phyloP scores from a whole-genome alignment of 2,329 filamentous ascomycete genomes.

The Amylocarpus encephaloides region DNA sequence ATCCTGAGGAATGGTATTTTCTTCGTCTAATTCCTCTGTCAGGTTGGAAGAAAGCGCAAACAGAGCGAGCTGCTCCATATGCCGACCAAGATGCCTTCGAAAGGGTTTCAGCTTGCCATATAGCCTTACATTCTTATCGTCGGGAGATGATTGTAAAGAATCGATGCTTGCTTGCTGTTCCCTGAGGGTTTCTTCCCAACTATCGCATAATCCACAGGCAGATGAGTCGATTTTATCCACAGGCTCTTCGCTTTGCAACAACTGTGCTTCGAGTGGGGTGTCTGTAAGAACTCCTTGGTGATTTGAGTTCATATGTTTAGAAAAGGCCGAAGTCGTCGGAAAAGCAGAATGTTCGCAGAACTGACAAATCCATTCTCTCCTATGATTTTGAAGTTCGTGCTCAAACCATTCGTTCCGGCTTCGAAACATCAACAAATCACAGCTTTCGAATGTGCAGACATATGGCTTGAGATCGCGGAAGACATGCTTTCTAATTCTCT shows the following conservation, averaged over 20 bases:
- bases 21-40: no score
- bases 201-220: conserved; percentile 31
- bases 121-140: conserved; percentile 3
- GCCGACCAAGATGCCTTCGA: conserved; percentile 20
- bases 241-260: conserved; percentile 22
- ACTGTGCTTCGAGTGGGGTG: conserved; percentile 19
- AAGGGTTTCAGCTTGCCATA: conserved; percentile 18
- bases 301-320: conserved; percentile 10
- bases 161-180: not conserved
- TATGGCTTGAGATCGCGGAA: conserved; percentile 21
- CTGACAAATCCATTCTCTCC: conserved; percentile 5
- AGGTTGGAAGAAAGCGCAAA: conserved; percentile 16
- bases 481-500: conserved; percentile 9
- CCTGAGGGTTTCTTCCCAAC: conserved; percentile 22
- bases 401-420: conserved; percentile 19
- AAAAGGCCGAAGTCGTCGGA: not conserved
- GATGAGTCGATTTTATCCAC: conserved; percentile 17
- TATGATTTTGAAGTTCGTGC: conserved; percentile 18
- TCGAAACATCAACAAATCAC: conserved; percentile 12
- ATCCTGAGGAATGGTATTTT: no score
- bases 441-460: conserved; percentile 20
- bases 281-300: conserved; percentile 8
- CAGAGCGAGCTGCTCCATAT: conserved; percentile 26
- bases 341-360: not conserved
- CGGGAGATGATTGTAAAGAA: no score